Evolutionary conservation across 139 green algal genomes (phyloP), one percentile per base, ranked within the genome.

Genomic region (Trebouxia sp.): DNA sequence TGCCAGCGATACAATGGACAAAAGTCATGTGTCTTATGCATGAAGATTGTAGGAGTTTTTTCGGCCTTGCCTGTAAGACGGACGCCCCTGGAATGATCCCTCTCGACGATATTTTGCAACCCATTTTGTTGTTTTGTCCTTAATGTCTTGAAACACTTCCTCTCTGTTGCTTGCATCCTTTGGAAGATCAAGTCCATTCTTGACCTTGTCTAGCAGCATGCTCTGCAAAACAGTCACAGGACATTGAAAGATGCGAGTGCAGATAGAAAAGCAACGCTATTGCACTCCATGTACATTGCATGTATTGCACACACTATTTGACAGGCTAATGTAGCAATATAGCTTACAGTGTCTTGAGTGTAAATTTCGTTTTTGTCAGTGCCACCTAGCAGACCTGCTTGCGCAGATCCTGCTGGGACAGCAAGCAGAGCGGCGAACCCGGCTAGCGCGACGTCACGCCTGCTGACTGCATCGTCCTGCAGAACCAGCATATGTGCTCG

Each of bases 91-190:
- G 58, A 96, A 92, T 70, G 86, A 87, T 41, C 69, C 65, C 80
- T 96, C 90, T 55, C 87, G 85, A 39, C 93, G 85, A 89, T 96
- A 97, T 67, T 91, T 92, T 45, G 93, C 92, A 38, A 97, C 93
- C 94, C 93, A 97, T 17, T 65, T 69, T 83, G 96, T 97, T 80
- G 91, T 96, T 45, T 92, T 85, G 79, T 93, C 91, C 42, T 92
- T 87, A 76, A 96, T 80, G 8, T 77, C 66, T 65, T 87, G 84
- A 22, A 96, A 87, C 5, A 76, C 83, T 50, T 94, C 89, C 82
- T 96, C 94, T 72, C 90, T 88, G 58, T 53, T 79, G 11, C 89
- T 87, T 24, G 91, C 90, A 45, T 93, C 86, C 32, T 87, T 88
- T 47, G 80, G 78, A 76, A 97, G 81, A 1, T 79, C 79, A 28